Percentiles rank a stretch among this genome's conserved stretches.
Conservation (phyloP, 805 yeast species). For the Wickerhamiella brachini region DNA sequence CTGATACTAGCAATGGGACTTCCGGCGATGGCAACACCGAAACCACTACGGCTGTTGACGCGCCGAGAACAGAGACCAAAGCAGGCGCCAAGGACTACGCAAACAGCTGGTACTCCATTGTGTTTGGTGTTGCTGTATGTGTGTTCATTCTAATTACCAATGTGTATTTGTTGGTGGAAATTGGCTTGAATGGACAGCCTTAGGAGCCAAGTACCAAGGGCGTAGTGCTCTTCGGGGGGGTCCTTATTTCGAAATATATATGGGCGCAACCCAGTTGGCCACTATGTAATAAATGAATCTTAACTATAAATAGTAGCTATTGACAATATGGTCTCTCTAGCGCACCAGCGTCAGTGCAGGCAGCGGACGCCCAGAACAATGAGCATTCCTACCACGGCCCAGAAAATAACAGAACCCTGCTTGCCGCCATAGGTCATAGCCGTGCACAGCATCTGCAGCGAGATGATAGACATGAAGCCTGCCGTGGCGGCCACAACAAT, state of each 20-base stretch:
- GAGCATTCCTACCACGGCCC: slow-evolving; percentile 47
- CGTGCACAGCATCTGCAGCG: slow-evolving; percentile 74
- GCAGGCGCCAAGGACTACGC: slow-evolving; percentile 22
- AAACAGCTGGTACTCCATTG: slow-evolving; percentile 46
- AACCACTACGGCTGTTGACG: neutral
- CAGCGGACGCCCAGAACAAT: slow-evolving; percentile 6
- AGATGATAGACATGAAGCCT: slow-evolving; percentile 73
- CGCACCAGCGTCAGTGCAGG: neutral
- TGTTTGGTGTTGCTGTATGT: slow-evolving; percentile 49
- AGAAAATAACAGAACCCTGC: slow-evolving; percentile 41
- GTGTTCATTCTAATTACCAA: slow-evolving; percentile 57
- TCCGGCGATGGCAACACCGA: neutral
- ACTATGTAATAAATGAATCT: neutral
- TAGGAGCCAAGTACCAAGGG: neutral
- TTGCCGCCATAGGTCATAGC: slow-evolving; percentile 66
- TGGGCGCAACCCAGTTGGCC: too few relatives aligned
- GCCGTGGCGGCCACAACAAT: slow-evolving; percentile 57
- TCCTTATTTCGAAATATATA: too few relatives aligned
- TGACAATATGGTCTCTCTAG: too few relatives aligned
- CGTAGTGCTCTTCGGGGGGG: too few relatives aligned
- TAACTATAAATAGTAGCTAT: too few relatives aligned
- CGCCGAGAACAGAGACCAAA: neutral
- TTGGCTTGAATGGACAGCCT: slow-evolving; percentile 23
- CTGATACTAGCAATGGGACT: neutral
- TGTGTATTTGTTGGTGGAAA: slow-evolving; percentile 41